Evolutionary conservation across 495 filamentous ascomycete species (phyloP).

Genomic region (Polyplosphaeria fusca): DNA sequence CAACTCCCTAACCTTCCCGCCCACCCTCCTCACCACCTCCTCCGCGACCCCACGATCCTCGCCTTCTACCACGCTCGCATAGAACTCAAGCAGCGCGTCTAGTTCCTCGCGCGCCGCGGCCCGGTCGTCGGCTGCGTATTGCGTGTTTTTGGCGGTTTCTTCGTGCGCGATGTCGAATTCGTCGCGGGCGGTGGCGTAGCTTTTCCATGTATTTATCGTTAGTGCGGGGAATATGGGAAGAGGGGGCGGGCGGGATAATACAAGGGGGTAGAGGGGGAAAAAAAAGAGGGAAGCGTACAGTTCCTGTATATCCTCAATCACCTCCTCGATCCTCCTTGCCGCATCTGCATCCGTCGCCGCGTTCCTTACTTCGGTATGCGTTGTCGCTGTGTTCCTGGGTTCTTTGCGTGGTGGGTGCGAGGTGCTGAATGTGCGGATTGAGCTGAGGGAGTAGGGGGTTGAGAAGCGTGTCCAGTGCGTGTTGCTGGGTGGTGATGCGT

Average conservation of each 20-base stretch:
- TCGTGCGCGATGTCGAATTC: conserved; percentile 58
- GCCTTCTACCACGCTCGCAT: conserved; percentile 42
- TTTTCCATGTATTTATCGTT: neutral
- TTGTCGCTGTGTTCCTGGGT: too few relatives aligned
- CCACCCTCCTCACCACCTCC: conserved; percentile 51
- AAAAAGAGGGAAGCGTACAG: conserved; percentile 20
- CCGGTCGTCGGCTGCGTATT: conserved; percentile 53
- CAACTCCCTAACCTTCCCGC: conserved; percentile 52
- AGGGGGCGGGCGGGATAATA: neutral
- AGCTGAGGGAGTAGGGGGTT: conserved; percentile 17
- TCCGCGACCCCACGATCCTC: conserved; percentile 41
- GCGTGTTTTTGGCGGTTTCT: conserved; percentile 53
- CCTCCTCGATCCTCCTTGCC: conserved; percentile 12
- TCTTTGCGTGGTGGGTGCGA: neutral
- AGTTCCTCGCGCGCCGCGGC: conserved; percentile 53
- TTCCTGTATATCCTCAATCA: conserved; percentile 39
- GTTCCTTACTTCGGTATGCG: neutral
- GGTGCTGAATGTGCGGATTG: conserved; percentile 13
- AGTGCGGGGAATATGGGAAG: neutral
- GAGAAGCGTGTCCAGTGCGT: conserved; percentile 22
- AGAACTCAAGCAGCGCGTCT: conserved; percentile 49
- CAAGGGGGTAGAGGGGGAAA: neutral
- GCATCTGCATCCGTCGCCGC: neutral
- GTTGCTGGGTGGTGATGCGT: neutral
- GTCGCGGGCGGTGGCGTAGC: conserved; percentile 50